phyloP scores from a whole-genome alignment of 2,329 filamentous ascomycete genomes.

The Fusarium compactum region DNA sequence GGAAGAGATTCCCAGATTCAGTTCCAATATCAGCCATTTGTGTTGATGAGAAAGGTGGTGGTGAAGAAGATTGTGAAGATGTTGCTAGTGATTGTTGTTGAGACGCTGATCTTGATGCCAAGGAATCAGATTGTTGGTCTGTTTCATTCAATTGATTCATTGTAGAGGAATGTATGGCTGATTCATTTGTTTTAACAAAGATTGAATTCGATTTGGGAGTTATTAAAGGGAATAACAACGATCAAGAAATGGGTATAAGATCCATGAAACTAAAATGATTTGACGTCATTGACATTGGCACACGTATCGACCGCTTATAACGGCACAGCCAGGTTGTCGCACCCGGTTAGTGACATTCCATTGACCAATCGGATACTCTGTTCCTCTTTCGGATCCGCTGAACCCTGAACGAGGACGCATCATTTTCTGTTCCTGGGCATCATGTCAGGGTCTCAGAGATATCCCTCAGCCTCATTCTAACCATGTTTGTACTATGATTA shows the following conservation, averaged over 20 bases:
- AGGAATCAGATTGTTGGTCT: slow-evolving; percentile 1
- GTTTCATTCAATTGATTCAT: slow-evolving; percentile 4
- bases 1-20: slow-evolving; percentile 18
- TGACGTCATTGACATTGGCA: slow-evolving; percentile 29
- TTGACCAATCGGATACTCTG: neutral
- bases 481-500: neutral
- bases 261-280: neutral
- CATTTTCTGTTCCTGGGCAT: slow-evolving; percentile 10
- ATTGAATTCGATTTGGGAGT: neutral
- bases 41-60: slow-evolving; percentile 2
- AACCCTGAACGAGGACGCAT: slow-evolving; percentile 6
- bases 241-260: slow-evolving; percentile 13
- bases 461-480: slow-evolving; percentile 7
- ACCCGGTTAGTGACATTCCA: neutral
- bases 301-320: slow-evolving; percentile 16
- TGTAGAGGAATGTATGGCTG: neutral
- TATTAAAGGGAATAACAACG: neutral
- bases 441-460: neutral
- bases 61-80: neutral
- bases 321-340: slow-evolving; percentile 17
- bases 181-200: neutral
- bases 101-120: slow-evolving; percentile 6
- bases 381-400: neutral
- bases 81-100: neutral
- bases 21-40: slow-evolving; percentile 23